Conservation (phyloP, 2,329 filamentous ascomycete genomes). For the Lachnellula willkommii region DNA sequence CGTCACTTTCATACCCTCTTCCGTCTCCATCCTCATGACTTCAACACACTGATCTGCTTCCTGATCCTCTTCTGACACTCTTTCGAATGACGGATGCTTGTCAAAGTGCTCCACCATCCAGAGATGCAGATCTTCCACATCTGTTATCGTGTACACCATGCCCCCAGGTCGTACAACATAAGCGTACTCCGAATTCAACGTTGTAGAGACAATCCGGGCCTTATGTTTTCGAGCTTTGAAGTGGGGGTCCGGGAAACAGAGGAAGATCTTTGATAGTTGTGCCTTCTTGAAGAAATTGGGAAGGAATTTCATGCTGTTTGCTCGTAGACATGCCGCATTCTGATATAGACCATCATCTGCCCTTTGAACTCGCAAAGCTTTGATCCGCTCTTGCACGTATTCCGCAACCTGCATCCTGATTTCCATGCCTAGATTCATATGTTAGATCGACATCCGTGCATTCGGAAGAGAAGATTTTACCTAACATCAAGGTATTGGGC, state of each 20-base stretch:
- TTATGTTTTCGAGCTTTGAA: slow-evolving; percentile 98
- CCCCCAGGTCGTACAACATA: slow-evolving; percentile 80
- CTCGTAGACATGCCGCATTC: slow-evolving; percentile 82
- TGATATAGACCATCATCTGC: slow-evolving; percentile 56
- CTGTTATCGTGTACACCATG: slow-evolving; percentile 91
- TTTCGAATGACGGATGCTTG: slow-evolving; percentile 71
- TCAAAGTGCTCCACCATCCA: slow-evolving; percentile 92
- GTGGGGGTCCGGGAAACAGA: slow-evolving; percentile 97
- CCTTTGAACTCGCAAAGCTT: slow-evolving; percentile 68
- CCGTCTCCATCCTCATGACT: slow-evolving; percentile 77
- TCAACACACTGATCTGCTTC: slow-evolving; percentile 65
- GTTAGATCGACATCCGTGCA: slow-evolving; percentile 6
- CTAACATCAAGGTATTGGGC: slow-evolving; percentile 77
- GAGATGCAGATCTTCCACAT: slow-evolving; percentile 86
- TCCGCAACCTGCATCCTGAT: slow-evolving; percentile 86
- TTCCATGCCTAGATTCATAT: slow-evolving; percentile 63
- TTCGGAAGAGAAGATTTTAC: slow-evolving; percentile 41
- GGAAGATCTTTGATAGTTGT: slow-evolving; percentile 86
- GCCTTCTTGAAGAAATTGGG: slow-evolving; percentile 86
- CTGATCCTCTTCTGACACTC: slow-evolving; percentile 62
- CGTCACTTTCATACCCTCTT: slow-evolving; percentile 95
- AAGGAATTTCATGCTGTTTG: slow-evolving; percentile 99
- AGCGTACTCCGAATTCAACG: slow-evolving; percentile 88
- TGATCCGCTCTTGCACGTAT: slow-evolving; percentile 83
- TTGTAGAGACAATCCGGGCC: slow-evolving; percentile 83